A percentile compares a stretch with the other conserved stretches of the same genome.
Conservation (phyloP, 306 rosid genomes). For the Malus sylvestris region DNA sequence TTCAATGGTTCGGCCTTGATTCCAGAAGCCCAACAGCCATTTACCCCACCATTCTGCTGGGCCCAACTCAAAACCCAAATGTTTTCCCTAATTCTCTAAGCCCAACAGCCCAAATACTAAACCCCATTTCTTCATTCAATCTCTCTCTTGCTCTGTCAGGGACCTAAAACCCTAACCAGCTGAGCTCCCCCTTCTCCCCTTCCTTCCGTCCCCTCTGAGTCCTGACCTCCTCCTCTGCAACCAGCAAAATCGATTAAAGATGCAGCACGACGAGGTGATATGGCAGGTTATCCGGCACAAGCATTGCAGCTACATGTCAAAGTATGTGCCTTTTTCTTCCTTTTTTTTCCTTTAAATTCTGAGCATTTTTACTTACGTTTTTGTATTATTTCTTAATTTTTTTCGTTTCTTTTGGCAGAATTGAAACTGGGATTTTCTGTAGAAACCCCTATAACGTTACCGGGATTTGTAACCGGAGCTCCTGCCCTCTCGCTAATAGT, state of each 20-base stretch:
- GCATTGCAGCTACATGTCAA: conserved; percentile 53
- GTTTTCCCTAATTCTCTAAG: too few relatives aligned
- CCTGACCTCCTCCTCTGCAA: neutral
- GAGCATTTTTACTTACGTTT: neutral
- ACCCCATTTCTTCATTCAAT: too few relatives aligned
- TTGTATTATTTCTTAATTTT: neutral
- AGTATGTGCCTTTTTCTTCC: conserved; percentile 13
- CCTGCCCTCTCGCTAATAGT: conserved; percentile 89
- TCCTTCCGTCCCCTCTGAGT: neutral
- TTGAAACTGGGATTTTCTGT: conserved; percentile 67
- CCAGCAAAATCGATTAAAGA: neutral
- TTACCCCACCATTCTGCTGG: too few relatives aligned
- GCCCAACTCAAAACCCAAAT: too few relatives aligned
- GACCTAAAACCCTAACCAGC: neutral
- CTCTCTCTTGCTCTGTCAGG: too few relatives aligned
- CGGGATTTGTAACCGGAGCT: conserved; percentile 88
- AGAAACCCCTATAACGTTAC: conserved; percentile 84
- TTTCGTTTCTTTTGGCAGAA: conserved; percentile 29
- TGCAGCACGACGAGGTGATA: conserved; percentile 44
- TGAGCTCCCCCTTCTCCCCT: neutral
- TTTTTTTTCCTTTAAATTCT: neutral
- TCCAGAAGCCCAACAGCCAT: too few relatives aligned
- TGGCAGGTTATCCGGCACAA: conserved; percentile 44
- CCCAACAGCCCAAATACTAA: too few relatives aligned
- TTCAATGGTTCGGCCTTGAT: too few relatives aligned